Evolutionary conservation across 495 filamentous ascomycete species (phyloP).

Genomic region (Tuber magnatum): DNA sequence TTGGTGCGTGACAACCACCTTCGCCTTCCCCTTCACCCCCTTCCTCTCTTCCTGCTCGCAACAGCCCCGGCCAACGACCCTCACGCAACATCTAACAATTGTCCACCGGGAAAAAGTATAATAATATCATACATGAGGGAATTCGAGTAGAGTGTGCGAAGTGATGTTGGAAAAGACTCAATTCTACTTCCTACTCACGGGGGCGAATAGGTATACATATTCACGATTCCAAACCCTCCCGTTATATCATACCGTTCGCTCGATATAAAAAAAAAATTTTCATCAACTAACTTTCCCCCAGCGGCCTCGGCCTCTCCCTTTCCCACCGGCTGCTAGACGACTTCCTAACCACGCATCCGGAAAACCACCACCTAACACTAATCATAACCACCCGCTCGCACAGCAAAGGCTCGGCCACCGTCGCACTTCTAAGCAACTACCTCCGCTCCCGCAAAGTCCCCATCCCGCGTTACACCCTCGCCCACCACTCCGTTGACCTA

Average conservation of each 20-base stretch:
- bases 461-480: constrained; percentile 50
- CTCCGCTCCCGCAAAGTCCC: constrained; percentile 45
- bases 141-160: neutral
- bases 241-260: constrained; percentile 3
- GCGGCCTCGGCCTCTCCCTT: constrained; percentile 83
- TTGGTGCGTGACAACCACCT: too few relatives aligned
- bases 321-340: constrained; percentile 84
- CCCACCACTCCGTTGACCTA: constrained; percentile 53
- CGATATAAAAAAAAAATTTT: constrained; percentile 13
- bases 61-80: neutral
- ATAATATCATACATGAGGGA: neutral
- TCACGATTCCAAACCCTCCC: neutral
- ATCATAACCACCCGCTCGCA: constrained; percentile 59
- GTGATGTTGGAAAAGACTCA: constrained; percentile 22
- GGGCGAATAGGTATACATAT: constrained; percentile 60
- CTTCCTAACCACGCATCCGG: constrained; percentile 63
- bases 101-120: neutral
- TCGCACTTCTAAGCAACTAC: constrained; percentile 51
- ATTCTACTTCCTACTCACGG: constrained; percentile 56
- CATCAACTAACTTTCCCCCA: constrained; percentile 43
- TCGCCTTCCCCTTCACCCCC: too few relatives aligned
- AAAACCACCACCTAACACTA: constrained; percentile 55
- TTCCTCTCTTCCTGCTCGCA: too few relatives aligned
- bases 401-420: constrained; percentile 55
- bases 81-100: neutral